Percentiles rank a stretch among this genome's conserved stretches.
Conservation (phyloP, 2,329 filamentous ascomycete genomes). For the Hortaea werneckii region DNA sequence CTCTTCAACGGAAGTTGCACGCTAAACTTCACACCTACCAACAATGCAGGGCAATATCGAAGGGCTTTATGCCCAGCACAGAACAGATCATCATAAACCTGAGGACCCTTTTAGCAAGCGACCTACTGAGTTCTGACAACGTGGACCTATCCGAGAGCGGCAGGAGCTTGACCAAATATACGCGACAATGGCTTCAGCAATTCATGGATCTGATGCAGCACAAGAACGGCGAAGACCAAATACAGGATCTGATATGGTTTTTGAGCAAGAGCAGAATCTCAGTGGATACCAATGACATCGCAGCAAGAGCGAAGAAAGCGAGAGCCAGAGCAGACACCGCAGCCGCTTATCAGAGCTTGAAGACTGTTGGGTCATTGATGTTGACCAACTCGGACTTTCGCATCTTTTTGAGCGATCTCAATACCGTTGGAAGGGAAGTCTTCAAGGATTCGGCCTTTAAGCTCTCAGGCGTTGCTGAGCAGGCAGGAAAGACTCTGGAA, state of each 20-base stretch:
- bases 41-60: slow-evolving; percentile 70
- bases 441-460: slow-evolving; percentile 79
- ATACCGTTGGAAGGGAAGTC: slow-evolving; percentile 68
- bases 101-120: slow-evolving; percentile 65
- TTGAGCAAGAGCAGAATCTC: slow-evolving; percentile 62
- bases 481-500: slow-evolving; percentile 63
- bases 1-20: slow-evolving; percentile 65
- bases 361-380: slow-evolving; percentile 73
- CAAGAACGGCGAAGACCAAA: slow-evolving; percentile 76
- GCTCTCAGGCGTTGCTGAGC: slow-evolving; percentile 62
- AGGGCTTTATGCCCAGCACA: slow-evolving; percentile 87
- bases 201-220: slow-evolving; percentile 72
- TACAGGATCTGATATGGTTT: slow-evolving; percentile 89
- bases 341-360: slow-evolving; percentile 70
- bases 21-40: slow-evolving; percentile 90
- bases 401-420: slow-evolving; percentile 70
- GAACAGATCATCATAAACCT: slow-evolving; percentile 74
- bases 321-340: slow-evolving; percentile 62
- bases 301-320: slow-evolving; percentile 48
- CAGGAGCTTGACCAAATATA: slow-evolving; percentile 59
- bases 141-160: slow-evolving; percentile 69
- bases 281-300: slow-evolving; percentile 56
- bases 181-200: slow-evolving; percentile 63
- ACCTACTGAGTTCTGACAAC: slow-evolving; percentile 66
- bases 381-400: slow-evolving; percentile 87